Evolutionary conservation across 345 rosid genomes (phyloP).

Genomic region (Boechera divaricarpa): DNA sequence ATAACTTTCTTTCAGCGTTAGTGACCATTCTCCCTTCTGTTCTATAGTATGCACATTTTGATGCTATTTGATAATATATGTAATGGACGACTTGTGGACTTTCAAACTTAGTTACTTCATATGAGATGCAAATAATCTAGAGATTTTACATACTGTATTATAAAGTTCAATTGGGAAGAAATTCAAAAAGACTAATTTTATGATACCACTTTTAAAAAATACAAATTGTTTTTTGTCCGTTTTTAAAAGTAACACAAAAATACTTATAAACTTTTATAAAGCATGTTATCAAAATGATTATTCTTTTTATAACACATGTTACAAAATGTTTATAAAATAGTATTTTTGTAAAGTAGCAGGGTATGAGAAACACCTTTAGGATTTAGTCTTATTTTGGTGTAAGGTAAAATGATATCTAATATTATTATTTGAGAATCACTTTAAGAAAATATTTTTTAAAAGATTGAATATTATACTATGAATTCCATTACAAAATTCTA

Average conservation of each 20-base stretch:
- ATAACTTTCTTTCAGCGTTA: conserved; percentile 29
- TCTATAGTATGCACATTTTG: conserved; percentile 7
- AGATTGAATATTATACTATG: too few species aligned
- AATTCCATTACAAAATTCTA: too few species aligned
- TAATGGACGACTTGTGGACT: neutral
- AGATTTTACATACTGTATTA: neutral
- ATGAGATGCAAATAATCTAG: neutral
- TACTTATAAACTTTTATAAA: too few species aligned
- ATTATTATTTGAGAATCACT: too few species aligned
- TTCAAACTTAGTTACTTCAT: neutral
- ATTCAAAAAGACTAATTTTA: too few species aligned
- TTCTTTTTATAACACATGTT: too few species aligned
- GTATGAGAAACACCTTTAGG: neutral
- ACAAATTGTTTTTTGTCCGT: too few species aligned
- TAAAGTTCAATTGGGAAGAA: neutral
- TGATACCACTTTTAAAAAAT: too few species aligned
- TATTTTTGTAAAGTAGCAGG: neutral
- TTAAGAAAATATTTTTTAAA: too few species aligned
- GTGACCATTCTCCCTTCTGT: neutral
- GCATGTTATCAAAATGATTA: too few species aligned
- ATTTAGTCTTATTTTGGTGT: neutral
- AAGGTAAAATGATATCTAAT: neutral
- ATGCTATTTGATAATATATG: neutral
- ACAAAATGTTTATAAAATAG: too few species aligned
- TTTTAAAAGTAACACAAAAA: too few species aligned